Evolutionary conservation across 139 green algal species (phyloP), one percentile per base, ranked within the genome.

Genomic region (Chara braunii): DNA sequence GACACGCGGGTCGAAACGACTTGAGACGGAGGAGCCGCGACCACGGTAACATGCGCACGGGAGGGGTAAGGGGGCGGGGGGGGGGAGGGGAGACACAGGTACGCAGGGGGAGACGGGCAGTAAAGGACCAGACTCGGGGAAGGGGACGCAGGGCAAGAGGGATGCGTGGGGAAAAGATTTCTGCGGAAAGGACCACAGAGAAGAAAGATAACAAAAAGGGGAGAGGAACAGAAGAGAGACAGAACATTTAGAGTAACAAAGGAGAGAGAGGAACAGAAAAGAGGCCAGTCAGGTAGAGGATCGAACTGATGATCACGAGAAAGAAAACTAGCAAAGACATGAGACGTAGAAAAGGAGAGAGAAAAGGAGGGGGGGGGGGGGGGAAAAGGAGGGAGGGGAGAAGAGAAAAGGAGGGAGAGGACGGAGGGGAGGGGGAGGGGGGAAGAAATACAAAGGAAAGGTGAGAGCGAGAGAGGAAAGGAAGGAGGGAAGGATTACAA

Each of bases 161-260:
- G 23, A 43, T 4, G 56, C 14, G 55, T 72, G 53, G 26, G 63
- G 22, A 22, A 31, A 68, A 35, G 53, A 72, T 26, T 72, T 68
- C 28, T 72, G 53, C 6, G 66, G 55, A 30, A 72, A n/a, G 29
- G 18, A 48, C 40, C 40, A 48, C 18, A 48, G 18, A 18, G 40
- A 18, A 18, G 40, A 18, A 18, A 18, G 18, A n/a, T 14, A 18
- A 18, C 18, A 48, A 18, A 48, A 18, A n/a, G 40, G 14, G 40
- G 18, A 18, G 40, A 48, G 18, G 40, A 18, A 18, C 40, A 48
- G 40, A 18, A 18, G 40, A 18, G 18, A 18, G 18, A 48, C 18
- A 18, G 18, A 48, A 18, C 40, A 48, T 14, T 18, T 48, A 18
- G 40, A 18, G 14, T 18, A 18, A 48, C 18, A 18, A 18, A 48